Percentiles rank a stretch among this genome's conserved stretches.
These are phyloP conservation scores for Pichia sp. DNA, from an alignment of 1,139 yeast species.

Conservation along the genomic window DNA sequence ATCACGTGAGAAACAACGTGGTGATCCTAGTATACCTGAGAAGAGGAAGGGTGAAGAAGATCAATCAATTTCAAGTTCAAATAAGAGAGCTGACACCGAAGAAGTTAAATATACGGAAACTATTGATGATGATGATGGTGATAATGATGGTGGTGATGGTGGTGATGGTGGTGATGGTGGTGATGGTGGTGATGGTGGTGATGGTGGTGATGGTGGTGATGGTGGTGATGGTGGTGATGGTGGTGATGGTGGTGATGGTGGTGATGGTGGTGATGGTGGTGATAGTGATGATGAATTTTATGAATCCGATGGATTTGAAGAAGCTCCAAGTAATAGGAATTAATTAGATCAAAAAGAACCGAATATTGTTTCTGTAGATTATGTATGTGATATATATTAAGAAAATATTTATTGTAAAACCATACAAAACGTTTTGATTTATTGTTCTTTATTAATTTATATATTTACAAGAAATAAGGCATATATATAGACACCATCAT, in stretches of 20 bases:
- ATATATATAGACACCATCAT: background rate
- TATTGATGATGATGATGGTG: conserved; percentile 20
- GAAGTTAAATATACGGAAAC: background rate
- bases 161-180: conserved; percentile 22
- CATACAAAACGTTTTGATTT: background rate
- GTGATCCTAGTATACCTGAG: conserved; percentile 1
- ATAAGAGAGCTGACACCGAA: conserved; percentile 9
- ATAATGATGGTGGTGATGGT: conserved; percentile 15
- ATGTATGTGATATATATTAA: background rate
- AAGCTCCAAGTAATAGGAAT: conserved; percentile 26
- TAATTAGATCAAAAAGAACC: background rate
- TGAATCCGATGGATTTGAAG: conserved; percentile 33
- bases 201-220: conserved; percentile 20
- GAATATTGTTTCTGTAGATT: conserved; percentile 1
- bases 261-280: conserved; percentile 20
- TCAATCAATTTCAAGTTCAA: background rate
- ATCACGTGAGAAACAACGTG: background rate
- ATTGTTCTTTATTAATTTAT: background rate
- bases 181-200: conserved; percentile 21
- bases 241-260: conserved; percentile 20
- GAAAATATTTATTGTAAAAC: background rate
- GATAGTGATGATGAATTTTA: conserved; percentile 26
- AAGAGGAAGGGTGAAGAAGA: conserved; percentile 12
- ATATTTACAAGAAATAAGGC: conserved; percentile 5
- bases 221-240: conserved; percentile 22